Base-by-base conservation (phyloP, 192 early-diverging fungal genomes). In the Haplosporangium gracile region DNA sequence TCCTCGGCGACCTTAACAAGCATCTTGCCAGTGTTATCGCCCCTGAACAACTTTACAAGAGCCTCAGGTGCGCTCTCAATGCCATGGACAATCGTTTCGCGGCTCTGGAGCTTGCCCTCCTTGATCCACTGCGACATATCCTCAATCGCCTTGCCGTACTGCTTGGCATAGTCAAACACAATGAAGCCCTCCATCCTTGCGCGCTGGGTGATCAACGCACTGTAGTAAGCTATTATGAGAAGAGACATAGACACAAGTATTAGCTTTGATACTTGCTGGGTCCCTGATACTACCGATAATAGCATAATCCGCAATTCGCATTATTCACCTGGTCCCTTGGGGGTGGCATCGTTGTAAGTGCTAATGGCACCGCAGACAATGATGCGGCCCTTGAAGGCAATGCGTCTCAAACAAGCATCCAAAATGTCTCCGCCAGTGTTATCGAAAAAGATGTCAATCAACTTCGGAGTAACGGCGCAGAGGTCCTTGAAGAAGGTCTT, bases 341-440 rank as follows among this genome's bases (percentile, higher is more conserved):
- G 89, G 2, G 43, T 53, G 18, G 73, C 82, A 32, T 78, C 83
- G 39, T 89, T 89, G 74, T 92, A 92, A 39, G 88, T 88, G 68
- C 87, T 90, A 43, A 92, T 91, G 24, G 90, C 89, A 32, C 91
- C 91, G 60, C 92, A 91, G 26, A 92, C 77, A 47, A 91, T 88
- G 42, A 92, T 89, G 13, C 91, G 85, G 38, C 84, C 91, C 43
- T 88, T 80, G 70, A 78, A 81, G 4, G 88, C 88, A 78, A 92
- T 87, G 22, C 89, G 82, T 45, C 77, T 74, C 73, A 91, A 68
- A 65, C 79, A 82, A 24, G 81, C 72, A 68, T 92, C 89, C 68
- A 91, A 78, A 40, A 92, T 91, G 71, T 89, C 87, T 34, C 92
- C 92, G 38, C 92, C 92, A 42, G 89, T 89, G 76, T 92, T 92